Evolutionary conservation across 441 rosid species (phyloP), one percentile per base, ranked within the genome.

Genomic region (Breynia disticha): DNA sequence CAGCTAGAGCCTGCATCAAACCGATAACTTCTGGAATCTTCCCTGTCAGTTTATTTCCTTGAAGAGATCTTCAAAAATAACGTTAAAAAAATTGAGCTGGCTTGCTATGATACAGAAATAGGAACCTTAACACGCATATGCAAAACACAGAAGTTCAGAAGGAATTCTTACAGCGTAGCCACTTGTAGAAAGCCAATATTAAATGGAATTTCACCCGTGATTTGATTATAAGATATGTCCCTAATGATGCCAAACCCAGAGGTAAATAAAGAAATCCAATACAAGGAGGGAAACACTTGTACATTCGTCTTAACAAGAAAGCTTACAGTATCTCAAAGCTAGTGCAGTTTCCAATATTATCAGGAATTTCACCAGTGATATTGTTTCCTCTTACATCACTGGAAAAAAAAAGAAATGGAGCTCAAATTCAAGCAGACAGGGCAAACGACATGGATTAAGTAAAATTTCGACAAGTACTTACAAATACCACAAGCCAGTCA

Each of bases 1-100:
- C 96, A 39, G 99, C 99, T 19, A 93, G 79, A 41, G 99, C 99
- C 71, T 93, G 99, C 99, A 93, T 89, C 24, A 93, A 59, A 52
- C 99, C 99, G 43, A 89, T 71, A 51, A 86, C 97, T 46, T 80
- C 93, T 0, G 99, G 99, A 72, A 93, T 89, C 65, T 50, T 72
- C 55, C 99, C 97, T 0, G 78, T 79, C n/a, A 93, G 62, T 66
- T 56, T 74, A 37, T 93, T 93, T 47, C 96, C 97, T 72, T 93
- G 97, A 4, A 93, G 83, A 16, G 99, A 93, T 75, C 99, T 93
- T 43, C 1, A 41, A 60, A 41, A 41, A 39, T 6, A 48, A 11
- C 7, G 35, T n/a, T n/a, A n/a, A n/a, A n/a, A n/a, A n/a, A n/a
- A n/a, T n/a, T n/a, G n/a, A n/a, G n/a, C n/a, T n/a, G 35, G 3